Conservation (phyloP, 306 rosid genomes). For the Oemleria cerasiformis region DNA sequence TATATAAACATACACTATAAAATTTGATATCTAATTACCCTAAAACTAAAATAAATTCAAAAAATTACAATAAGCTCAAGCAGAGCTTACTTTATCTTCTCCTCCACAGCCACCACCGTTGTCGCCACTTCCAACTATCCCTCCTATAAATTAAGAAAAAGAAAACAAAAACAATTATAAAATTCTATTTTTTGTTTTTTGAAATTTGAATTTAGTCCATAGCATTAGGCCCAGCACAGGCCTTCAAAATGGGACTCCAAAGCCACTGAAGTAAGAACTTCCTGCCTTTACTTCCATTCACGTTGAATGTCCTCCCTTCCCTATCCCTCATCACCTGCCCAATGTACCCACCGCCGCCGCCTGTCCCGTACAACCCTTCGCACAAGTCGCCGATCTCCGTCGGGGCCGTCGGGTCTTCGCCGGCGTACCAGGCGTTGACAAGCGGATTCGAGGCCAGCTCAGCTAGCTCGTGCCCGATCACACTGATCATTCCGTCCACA, state of each 20-base stretch:
- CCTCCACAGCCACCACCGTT: not conserved
- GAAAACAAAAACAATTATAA: not conserved
- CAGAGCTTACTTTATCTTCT: slow-evolving; percentile 15
- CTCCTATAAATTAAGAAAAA: not conserved
- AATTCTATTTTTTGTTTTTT: not conserved
- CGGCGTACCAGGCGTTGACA: slow-evolving; percentile 93
- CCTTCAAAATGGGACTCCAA: slow-evolving; percentile 81
- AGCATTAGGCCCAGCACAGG: slow-evolving; percentile 92
- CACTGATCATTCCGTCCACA: slow-evolving; percentile 61
- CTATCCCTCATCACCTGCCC: slow-evolving; percentile 72
- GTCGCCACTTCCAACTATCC: not conserved
- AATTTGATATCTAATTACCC: slow-evolving; percentile 17
- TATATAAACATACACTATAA: not conserved
- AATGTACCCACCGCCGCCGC: slow-evolving; percentile 91
- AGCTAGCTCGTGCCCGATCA: slow-evolving; percentile 56
- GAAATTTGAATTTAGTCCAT: slow-evolving; percentile 32
- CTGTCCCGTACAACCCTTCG: slow-evolving; percentile 83
- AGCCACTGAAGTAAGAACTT: slow-evolving; percentile 83
- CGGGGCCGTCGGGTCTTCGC: slow-evolving; percentile 94
- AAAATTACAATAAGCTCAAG: slow-evolving; percentile 26
- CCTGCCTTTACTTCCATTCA: slow-evolving; percentile 65
- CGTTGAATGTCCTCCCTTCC: slow-evolving; percentile 58
- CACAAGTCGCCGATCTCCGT: slow-evolving; percentile 89
- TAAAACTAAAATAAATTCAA: not conserved
- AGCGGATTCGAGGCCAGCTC: slow-evolving; percentile 54